Percentiles rank a stretch among this genome's conserved stretches.
Evolutionary conservation across 1,284 basidiomycete genomes (phyloP).

Genomic region (Ceratobasidium sp.): DNA sequence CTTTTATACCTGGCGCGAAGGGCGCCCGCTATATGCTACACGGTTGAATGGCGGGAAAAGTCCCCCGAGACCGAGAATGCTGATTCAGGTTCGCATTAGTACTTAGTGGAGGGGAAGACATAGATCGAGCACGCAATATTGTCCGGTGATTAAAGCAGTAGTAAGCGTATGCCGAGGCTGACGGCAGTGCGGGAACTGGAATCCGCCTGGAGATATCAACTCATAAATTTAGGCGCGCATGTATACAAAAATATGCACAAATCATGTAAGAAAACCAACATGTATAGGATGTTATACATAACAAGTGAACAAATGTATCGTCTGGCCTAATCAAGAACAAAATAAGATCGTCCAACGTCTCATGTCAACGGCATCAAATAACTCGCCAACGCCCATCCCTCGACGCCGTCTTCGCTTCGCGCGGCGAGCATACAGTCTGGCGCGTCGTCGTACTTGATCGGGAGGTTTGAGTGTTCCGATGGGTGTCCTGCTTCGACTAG

Average conservation of each 20-base stretch:
- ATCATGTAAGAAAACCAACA: neutral
- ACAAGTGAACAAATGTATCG: too few relatives aligned
- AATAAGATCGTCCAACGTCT: neutral
- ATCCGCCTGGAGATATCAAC: too few relatives aligned
- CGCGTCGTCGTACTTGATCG: slow-evolving; percentile 71
- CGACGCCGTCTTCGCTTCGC: slow-evolving; percentile 62
- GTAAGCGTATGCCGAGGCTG: too few relatives aligned
- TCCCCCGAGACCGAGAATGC: neutral
- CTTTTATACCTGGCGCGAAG: neutral
- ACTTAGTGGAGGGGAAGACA: too few relatives aligned
- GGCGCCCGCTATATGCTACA: neutral
- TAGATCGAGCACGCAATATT: too few relatives aligned
- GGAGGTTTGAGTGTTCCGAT: slow-evolving; percentile 71
- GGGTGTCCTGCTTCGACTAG: slow-evolving; percentile 81
- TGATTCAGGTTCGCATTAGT: neutral
- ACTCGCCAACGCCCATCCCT: slow-evolving; percentile 84
- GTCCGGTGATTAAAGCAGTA: too few relatives aligned
- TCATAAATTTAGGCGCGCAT: too few relatives aligned
- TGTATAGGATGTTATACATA: slow-evolving; percentile 15
- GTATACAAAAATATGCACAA: slow-evolving; percentile 4
- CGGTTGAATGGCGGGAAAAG: neutral
- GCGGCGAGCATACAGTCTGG: slow-evolving; percentile 82
- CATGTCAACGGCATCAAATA: slow-evolving; percentile 71
- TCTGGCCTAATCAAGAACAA: too few relatives aligned
- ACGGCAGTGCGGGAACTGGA: too few relatives aligned